Conservation (phyloP, 306 rosid species). For the Sesbania bispinosa region DNA sequence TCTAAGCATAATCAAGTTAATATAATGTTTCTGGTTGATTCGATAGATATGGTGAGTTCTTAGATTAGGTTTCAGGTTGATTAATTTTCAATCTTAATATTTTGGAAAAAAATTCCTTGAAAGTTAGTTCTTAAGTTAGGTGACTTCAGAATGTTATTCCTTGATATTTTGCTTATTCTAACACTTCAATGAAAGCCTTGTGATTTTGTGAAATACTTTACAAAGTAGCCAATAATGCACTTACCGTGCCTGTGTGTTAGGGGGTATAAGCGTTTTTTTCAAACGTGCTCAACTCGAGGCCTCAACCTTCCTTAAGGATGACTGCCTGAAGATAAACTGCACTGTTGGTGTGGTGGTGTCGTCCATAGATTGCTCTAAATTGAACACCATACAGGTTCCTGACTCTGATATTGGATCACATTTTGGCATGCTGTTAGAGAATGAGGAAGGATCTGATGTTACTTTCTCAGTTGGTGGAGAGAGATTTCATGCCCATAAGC, state of each 20-base stretch:
- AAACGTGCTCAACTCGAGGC: conserved; percentile 81
- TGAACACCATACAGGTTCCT: conserved; percentile 79
- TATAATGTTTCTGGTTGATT: no score
- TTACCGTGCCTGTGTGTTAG: conserved; percentile 40
- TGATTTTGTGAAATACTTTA: background rate
- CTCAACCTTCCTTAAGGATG: conserved; percentile 81
- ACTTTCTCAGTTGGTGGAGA: conserved; percentile 77
- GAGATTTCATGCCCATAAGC: conserved; percentile 83
- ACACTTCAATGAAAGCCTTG: background rate
- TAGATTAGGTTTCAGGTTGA: no score
- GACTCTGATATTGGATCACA: conserved; percentile 83
- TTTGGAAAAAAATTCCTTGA: no score
- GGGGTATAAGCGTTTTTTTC: conserved; percentile 95
- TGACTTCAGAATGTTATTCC: background rate
- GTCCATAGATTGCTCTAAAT: conserved; percentile 75
- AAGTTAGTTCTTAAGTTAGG: no score
- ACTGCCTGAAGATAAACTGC: conserved; percentile 95
- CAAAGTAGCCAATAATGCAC: background rate
- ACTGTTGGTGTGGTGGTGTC: conserved; percentile 98
- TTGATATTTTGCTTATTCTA: background rate
- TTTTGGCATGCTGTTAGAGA: conserved; percentile 73
- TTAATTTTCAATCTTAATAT: no score
- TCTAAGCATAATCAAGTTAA: no score
- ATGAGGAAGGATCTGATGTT: conserved; percentile 86
- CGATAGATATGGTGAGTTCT: no score